Evolutionary conservation across 805 yeast genomes (phyloP).

Genomic region (Lachancea waltii): DNA sequence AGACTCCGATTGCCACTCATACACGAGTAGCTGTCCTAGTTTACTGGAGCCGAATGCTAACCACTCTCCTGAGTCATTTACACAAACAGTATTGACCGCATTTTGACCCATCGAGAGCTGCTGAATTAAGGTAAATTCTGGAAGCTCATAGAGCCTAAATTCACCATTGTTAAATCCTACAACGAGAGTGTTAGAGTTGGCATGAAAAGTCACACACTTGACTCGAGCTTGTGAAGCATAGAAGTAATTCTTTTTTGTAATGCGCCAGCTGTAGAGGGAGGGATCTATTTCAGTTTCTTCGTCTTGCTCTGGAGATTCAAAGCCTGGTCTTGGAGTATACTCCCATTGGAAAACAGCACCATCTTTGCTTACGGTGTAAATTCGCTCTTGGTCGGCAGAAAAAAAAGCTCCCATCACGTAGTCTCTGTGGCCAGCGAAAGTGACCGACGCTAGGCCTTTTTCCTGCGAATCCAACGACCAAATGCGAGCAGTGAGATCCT

Average conservation of each 20-base stretch:
- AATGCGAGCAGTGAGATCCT: slow-evolving; percentile 82
- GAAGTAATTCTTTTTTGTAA: slow-evolving; percentile 67
- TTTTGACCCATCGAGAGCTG: slow-evolving; percentile 89
- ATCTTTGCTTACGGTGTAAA: slow-evolving; percentile 87
- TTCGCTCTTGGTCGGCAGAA: slow-evolving; percentile 77
- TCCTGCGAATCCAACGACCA: slow-evolving; percentile 69
- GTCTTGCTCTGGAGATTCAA: slow-evolving; percentile 40
- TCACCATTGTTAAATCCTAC: slow-evolving; percentile 90
- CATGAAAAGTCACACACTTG: slow-evolving; percentile 78
- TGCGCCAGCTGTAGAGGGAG: slow-evolving; percentile 66
- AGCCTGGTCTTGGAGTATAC: slow-evolving; percentile 54
- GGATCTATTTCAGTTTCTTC: slow-evolving; percentile 36
- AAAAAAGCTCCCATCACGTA: slow-evolving; percentile 83
- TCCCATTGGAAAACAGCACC: slow-evolving; percentile 95
- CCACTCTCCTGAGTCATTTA: slow-evolving; percentile 92
- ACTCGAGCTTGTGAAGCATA: slow-evolving; percentile 59
- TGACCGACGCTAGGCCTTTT: slow-evolving; percentile 65
- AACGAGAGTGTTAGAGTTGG: slow-evolving; percentile 61
- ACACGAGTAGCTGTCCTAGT: slow-evolving; percentile 88
- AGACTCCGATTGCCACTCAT: slow-evolving; percentile 98
- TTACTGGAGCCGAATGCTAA: slow-evolving; percentile 87
- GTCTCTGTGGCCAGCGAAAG: slow-evolving; percentile 89
- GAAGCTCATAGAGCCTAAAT: slow-evolving; percentile 84
- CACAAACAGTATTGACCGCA: slow-evolving; percentile 72
- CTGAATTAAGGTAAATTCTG: slow-evolving; percentile 72